These are phyloP conservation scores for Cutaneotrichosporon mucoides DNA, from an alignment of 1,284 basidiomycete genomes.

Conservation along the genomic window DNA sequence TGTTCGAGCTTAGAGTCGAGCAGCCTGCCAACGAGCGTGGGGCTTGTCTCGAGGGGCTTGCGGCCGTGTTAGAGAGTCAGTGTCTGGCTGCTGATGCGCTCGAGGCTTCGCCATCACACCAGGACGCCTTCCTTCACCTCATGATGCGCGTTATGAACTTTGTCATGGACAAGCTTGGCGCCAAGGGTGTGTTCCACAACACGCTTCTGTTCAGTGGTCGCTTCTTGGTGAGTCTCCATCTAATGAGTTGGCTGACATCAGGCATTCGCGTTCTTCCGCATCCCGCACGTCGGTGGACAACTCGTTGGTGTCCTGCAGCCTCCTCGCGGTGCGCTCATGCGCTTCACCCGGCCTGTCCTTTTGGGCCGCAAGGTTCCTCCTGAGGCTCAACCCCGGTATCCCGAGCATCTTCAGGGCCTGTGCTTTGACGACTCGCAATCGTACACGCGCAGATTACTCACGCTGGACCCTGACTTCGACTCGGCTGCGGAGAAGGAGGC, in stretches of 20 bases:
- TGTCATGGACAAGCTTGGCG: slow-evolving; percentile 54
- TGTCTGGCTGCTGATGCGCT: slow-evolving; percentile 47
- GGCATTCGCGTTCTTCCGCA: slow-evolving; percentile 54
- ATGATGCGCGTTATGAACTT: slow-evolving; percentile 51
- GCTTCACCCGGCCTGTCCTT: slow-evolving; percentile 41
- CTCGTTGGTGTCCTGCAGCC: slow-evolving; percentile 52
- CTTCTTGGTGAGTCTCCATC: slow-evolving; percentile 42
- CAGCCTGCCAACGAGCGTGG: slow-evolving; percentile 52
- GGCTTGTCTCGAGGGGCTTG: slow-evolving; percentile 52
- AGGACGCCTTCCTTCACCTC: slow-evolving; percentile 43
- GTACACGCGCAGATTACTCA: slow-evolving; percentile 43
- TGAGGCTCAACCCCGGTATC: slow-evolving; percentile 33
- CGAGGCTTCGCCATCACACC: slow-evolving; percentile 32
- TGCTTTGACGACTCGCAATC: slow-evolving; percentile 43
- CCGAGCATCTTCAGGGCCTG: slow-evolving; percentile 40
- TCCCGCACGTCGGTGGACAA: slow-evolving; percentile 53
- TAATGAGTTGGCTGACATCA: neutral
- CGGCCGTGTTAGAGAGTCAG: slow-evolving; percentile 50
- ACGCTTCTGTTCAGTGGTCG: slow-evolving; percentile 53
- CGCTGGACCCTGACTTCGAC: slow-evolving; percentile 32
- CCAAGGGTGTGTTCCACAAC: slow-evolving; percentile 55
- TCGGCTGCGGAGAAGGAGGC: slow-evolving; percentile 44
- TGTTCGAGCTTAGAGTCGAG: slow-evolving; percentile 47
- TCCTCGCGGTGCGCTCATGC: slow-evolving; percentile 48
- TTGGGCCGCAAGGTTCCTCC: slow-evolving; percentile 24